These are phyloP conservation scores for Globisporangium emineosum DNA, from an alignment of 352 stramenopile species.

Conservation along the genomic window DNA sequence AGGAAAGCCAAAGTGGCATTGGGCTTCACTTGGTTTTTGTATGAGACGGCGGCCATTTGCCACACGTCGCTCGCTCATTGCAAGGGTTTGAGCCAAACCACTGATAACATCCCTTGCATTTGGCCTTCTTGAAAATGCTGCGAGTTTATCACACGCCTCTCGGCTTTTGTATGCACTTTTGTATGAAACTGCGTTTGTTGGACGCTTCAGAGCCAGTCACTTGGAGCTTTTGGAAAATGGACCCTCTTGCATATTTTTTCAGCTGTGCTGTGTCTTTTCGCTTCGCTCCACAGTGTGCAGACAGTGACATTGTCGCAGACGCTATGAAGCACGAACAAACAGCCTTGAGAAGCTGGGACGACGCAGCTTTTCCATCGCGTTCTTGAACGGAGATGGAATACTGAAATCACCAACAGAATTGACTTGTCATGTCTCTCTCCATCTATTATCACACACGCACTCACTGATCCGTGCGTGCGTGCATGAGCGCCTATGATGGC, in stretches of 20 bases:
- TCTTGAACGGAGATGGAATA: background rate
- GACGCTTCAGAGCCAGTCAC: background rate
- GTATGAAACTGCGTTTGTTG: background rate
- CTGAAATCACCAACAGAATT: background rate
- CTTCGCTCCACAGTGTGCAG: background rate
- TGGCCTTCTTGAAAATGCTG: background rate
- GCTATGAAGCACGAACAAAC: no score
- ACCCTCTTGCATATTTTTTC: background rate
- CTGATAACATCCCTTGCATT: no score
- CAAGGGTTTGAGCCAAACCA: no score
- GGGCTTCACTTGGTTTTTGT: background rate
- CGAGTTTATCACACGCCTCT: background rate
- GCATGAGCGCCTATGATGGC: no score
- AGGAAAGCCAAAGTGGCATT: background rate
- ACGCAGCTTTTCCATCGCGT: background rate
- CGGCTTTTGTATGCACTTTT: background rate
- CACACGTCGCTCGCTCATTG: background rate
- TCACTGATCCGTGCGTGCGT: background rate
- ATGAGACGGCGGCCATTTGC: background rate
- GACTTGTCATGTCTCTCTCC: background rate
- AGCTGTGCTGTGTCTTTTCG: background rate
- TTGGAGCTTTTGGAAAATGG: slow-evolving; percentile 1
- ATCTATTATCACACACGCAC: background rate
- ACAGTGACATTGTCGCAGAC: background rate
- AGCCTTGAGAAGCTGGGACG: no score